Percentiles rank a stretch among this genome's conserved stretches.
Conservation (phyloP, 2,329 filamentous ascomycete species). For the Podosphaera xanthii region DNA sequence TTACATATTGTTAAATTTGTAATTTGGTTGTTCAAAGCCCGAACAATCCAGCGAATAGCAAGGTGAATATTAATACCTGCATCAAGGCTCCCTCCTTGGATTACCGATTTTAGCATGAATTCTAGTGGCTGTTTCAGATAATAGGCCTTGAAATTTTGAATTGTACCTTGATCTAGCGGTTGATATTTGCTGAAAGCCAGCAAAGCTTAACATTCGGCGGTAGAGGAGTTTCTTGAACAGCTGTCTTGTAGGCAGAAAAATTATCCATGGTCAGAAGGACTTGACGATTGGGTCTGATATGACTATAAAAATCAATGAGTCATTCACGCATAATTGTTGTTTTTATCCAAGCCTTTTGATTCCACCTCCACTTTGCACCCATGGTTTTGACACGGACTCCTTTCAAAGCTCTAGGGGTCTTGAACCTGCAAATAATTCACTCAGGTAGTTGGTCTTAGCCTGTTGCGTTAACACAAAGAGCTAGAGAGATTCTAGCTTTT, state of each 20-base stretch:
- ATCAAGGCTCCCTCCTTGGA: background rate
- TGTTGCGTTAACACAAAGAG: background rate
- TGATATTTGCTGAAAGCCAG: conserved; percentile 1
- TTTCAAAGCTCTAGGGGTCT: conserved; percentile 1
- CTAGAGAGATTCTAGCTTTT: background rate
- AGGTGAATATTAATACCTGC: background rate
- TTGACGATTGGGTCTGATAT: background rate
- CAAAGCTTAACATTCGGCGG: conserved; percentile 1
- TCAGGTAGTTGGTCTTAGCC: background rate
- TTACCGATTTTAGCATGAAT: background rate
- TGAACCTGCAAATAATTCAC: background rate
- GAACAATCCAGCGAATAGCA: background rate
- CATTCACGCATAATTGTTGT: conserved; percentile 1
- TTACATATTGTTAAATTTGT: background rate
- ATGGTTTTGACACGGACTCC: too few relatives aligned
- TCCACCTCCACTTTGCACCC: too few relatives aligned
- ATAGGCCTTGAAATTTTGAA: background rate
- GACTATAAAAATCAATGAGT: background rate
- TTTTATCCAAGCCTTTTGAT: background rate
- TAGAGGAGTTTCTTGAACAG: background rate
- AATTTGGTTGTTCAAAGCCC: background rate
- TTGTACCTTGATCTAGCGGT: conserved; percentile 1
- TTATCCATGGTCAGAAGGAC: conserved; percentile 1
- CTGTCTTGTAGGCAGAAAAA: background rate
- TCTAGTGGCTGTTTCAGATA: background rate